Base-by-base conservation (phyloP, 768 basidiomycete species). In the Tulasnella sp. region DNA sequence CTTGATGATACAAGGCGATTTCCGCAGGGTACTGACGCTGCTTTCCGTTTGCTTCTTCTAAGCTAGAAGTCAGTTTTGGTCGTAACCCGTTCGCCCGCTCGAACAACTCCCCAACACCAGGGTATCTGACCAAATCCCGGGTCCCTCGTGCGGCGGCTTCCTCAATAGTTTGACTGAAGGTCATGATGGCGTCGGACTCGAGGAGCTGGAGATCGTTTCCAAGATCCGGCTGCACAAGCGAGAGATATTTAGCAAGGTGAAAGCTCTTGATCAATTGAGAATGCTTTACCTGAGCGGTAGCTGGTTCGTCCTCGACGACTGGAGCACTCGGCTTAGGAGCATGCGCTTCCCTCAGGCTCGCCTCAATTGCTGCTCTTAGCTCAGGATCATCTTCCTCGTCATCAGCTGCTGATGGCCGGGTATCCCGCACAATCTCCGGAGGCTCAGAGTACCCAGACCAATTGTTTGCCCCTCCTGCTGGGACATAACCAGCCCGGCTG, bases 381-480 rank as follows among this genome's bases (percentile, higher is more conserved):
- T 98, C 93, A 10, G 88, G 87, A 70, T 99, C 95, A 2, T 95
- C 88, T 30, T 95, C 94, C 10, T 90, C 86, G 10, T 76, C 81
- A 2, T 70, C 73, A 15, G 67, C 65, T 13, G 72, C 67, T 51
- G 76, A 72, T 15, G 77, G 79, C 53, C 77, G 78, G 58, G 69
- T 72, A 48, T 76, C 73, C 66, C 81, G 81, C 59, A 84, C 79
- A 44, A 87, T 75, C 15, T 71, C 51, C 9, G 86, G 90, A 4
- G 85, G 86, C 68, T 87, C 84, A 1, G 83, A 83, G 23, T 77
- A 75, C 47, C 44, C 60, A 23, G 79, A 79, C 80, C 82, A 84
- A 15, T 38, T 38, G 21, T 73, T 67, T 11, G 79, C 68, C n/a
- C 72, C 67, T 21, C 74, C 68, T 15, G 83, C 44, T 0, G 88